These are phyloP conservation scores for Collariella sp. DNA, from an alignment of 495 filamentous ascomycete genomes.

Conservation along the genomic window DNA sequence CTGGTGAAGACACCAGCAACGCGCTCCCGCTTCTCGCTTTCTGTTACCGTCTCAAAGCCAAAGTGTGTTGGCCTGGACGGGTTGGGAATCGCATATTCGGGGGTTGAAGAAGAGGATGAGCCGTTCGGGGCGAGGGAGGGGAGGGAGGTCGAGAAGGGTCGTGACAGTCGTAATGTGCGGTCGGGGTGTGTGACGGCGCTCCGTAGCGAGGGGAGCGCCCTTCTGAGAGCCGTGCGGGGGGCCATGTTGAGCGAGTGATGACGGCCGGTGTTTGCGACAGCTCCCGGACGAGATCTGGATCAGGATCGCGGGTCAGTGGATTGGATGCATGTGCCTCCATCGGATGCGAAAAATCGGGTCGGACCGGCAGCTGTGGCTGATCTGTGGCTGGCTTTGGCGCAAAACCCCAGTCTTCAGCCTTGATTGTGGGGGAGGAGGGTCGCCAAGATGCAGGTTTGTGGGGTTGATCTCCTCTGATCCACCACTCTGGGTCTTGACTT, in stretches of 20 bases:
- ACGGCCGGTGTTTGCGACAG: not conserved
- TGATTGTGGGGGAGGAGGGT: slow-evolving; percentile 2
- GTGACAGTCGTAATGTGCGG: slow-evolving; percentile 9
- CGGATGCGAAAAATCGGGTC: slow-evolving; percentile 11
- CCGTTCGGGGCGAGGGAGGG: slow-evolving; percentile 4
- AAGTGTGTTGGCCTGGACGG: slow-evolving; percentile 77
- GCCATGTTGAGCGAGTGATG: slow-evolving; percentile 16
- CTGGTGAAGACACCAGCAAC: slow-evolving; percentile 91
- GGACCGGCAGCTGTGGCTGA: slow-evolving; percentile 6
- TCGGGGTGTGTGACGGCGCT: slow-evolving; percentile 3
- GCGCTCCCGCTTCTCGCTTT: slow-evolving; percentile 58
- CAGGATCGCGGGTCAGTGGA: not conserved
- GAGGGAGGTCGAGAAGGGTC: slow-evolving; percentile 18
- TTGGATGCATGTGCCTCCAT: not conserved
- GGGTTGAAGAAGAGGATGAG: slow-evolving; percentile 15
- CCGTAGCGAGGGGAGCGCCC: slow-evolving; percentile 15
- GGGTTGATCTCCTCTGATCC: not conserved
- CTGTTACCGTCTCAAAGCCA: slow-evolving; percentile 80
- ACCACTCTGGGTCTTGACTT: too few species aligned
- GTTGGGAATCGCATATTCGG: slow-evolving; percentile 32
- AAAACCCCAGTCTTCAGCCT: slow-evolving; percentile 9
- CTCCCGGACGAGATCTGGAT: slow-evolving; percentile 3
- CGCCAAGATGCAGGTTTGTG: not conserved
- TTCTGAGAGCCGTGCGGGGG: slow-evolving; percentile 20
- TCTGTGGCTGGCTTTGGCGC: not conserved